A percentile compares a stretch with the other conserved stretches of the same genome.
Conservation (phyloP, 208 protist genomes). For the Trypanosoma platydactyli region DNA sequence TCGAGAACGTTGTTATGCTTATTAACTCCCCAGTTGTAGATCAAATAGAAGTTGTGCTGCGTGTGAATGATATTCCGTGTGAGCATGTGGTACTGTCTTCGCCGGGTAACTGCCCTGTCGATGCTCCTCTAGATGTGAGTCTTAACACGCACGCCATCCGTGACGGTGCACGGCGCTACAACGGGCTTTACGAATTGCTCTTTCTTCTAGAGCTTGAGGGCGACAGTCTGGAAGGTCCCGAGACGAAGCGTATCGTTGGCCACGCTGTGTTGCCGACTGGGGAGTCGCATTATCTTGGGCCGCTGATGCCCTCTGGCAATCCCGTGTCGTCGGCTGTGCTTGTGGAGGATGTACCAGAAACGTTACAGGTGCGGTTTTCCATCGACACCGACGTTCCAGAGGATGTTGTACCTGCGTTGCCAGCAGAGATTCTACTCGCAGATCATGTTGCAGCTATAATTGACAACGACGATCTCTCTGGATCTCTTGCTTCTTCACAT, state of each 20-base stretch:
- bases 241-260: slow-evolving; percentile 13
- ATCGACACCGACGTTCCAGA: slow-evolving; percentile 33
- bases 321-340: slow-evolving; percentile 43
- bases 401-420: slow-evolving; percentile 31
- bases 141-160: slow-evolving; percentile 1
- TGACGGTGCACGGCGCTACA: slow-evolving; percentile 17
- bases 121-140: neutral
- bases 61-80: slow-evolving; percentile 11
- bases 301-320: slow-evolving; percentile 16
- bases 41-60: neutral
- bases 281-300: slow-evolving; percentile 37
- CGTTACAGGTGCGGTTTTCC: slow-evolving; percentile 34
- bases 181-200: slow-evolving; percentile 26
- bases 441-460: slow-evolving; percentile 64
- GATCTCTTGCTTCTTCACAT: slow-evolving; percentile 59
- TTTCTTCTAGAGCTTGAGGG: slow-evolving; percentile 16
- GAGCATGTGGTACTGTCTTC: neutral
- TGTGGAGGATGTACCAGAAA: slow-evolving; percentile 35
- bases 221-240: neutral
- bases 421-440: slow-evolving; percentile 66
- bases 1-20: neutral
- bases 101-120: neutral
- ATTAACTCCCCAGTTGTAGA: neutral
- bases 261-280: slow-evolving; percentile 16
- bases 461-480: slow-evolving; percentile 64